Evolutionary conservation across 2,329 filamentous ascomycete species (phyloP).

Genomic region (Trichoderma koningii): DNA sequence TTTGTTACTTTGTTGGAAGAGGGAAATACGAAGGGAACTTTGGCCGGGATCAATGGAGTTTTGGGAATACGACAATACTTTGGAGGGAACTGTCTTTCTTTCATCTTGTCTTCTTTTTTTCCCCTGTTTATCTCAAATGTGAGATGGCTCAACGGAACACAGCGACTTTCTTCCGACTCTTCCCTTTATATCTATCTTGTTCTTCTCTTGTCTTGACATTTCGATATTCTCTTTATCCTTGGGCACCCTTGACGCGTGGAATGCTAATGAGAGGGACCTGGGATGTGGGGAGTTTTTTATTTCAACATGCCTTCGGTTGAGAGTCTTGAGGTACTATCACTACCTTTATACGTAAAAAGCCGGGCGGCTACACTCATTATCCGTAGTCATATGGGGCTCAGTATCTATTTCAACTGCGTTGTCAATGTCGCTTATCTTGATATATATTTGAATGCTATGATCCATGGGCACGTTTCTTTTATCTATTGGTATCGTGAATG

Average conservation of each 20-base stretch:
- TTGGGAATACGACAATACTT: conserved; percentile 27
- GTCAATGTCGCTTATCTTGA: not conserved
- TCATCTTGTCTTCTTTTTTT: conserved; percentile 11
- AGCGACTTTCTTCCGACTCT: not conserved
- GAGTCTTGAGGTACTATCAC: not conserved
- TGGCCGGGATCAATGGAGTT: conserved; percentile 33
- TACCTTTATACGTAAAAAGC: conserved; percentile 1
- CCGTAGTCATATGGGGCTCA: not conserved
- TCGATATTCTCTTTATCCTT: not conserved
- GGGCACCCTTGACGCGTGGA: not conserved
- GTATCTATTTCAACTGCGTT: not conserved
- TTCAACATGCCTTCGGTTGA: not conserved
- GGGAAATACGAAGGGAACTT: conserved; percentile 18
- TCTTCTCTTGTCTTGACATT: conserved; percentile 2
- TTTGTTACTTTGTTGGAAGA: conserved; percentile 2
- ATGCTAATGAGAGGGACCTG: not conserved
- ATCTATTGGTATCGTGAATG: too few relatives aligned
- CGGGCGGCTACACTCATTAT: not conserved
- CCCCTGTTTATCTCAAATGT: conserved; percentile 19
- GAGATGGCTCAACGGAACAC: conserved; percentile 16
- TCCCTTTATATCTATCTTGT: conserved; percentile 22
- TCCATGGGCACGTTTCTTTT: not conserved
- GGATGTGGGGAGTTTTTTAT: not conserved
- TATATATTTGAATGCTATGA: conserved; percentile 10
- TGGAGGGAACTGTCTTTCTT: too few relatives aligned